Percentiles rank a stretch among this genome's conserved stretches.
Conservation (phyloP, 2,329 filamentous ascomycete species). For the Aaosphaeria arxii region DNA sequence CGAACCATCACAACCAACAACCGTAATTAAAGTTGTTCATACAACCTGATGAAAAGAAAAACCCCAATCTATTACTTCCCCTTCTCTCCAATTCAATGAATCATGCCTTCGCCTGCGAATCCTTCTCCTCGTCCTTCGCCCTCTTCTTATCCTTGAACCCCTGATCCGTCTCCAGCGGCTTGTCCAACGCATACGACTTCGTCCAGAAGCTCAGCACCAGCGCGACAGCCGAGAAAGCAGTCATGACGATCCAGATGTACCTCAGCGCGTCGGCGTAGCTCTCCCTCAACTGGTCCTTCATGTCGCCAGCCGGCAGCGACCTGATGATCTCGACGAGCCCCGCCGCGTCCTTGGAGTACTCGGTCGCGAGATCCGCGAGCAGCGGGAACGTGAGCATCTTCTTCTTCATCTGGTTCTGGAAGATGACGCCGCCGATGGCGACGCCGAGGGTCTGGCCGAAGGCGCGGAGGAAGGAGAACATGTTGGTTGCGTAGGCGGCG, state of each 20-base stretch:
- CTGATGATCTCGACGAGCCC: slow-evolving; percentile 59
- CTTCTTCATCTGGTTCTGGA: slow-evolving; percentile 62
- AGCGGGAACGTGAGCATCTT: slow-evolving; percentile 49
- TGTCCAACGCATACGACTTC: slow-evolving; percentile 46
- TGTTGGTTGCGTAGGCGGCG: slow-evolving; percentile 59
- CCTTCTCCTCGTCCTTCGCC: slow-evolving; percentile 19
- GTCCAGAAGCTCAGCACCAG: slow-evolving; percentile 53
- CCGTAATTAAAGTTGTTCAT: too few relatives aligned
- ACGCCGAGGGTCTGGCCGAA: slow-evolving; percentile 66
- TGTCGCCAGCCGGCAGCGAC: slow-evolving; percentile 46
- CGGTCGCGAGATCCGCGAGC: slow-evolving; percentile 47
- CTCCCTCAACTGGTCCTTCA: slow-evolving; percentile 41
- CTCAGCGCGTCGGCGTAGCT: slow-evolving; percentile 55
- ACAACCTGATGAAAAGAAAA: too few relatives aligned
- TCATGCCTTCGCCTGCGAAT: too few relatives aligned
- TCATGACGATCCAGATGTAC: slow-evolving; percentile 57
- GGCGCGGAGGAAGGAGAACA: slow-evolving; percentile 66
- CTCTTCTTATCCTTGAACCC: slow-evolving; percentile 42
- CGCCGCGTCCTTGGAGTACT: slow-evolving; percentile 57
- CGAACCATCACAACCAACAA: too few relatives aligned
- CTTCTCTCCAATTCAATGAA: too few relatives aligned
- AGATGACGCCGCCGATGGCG: slow-evolving; percentile 65
- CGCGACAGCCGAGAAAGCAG: slow-evolving; percentile 50
- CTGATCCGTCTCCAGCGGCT: slow-evolving; percentile 48
- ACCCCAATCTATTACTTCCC: too few relatives aligned